Evolutionary conservation across 2,329 filamentous ascomycete species (phyloP), one percentile per base, ranked within the genome.

Genomic region (Ustilaginoidea virens): DNA sequence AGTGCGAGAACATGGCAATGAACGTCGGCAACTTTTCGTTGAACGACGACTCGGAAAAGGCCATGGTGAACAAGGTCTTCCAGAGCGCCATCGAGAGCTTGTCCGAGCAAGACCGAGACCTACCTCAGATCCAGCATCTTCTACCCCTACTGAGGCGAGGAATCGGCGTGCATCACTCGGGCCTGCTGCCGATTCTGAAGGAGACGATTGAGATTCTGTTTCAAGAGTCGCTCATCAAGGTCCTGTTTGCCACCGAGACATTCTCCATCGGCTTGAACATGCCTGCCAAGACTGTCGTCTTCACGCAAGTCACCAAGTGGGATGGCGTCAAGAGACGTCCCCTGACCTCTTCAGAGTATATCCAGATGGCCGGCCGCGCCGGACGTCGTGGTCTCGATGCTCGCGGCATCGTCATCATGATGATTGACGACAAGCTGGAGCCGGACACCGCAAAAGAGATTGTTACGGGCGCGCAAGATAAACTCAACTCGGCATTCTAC

Each of bases 261-360:
- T 98, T 98, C 57, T 96, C 90, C 4, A 98, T 98, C 39, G 90
- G 90, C 35, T 58, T 98, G 33, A 98, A 98, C 63, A 96, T 98
- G 90, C 90, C 90, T 40, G 90, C 90, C 16, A 94, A 94, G 62
- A 98, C 90, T 1, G 90, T 98, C 2, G 86, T 98, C n/a, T 98
- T 98, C 53, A 94, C 90, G 1, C 86, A 80, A 40, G 85, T 98
- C 7, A 80, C 80, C 30, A 98, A 98, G 49, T 98, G 86, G 48
- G 90, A 98, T 47, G 92, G 92, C 33, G 66, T 74, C 5, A 66
- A 69, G 34, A 70, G 73, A 42, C 71, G 87, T 38, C 92, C 86
- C 55, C 69, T 96, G 13, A 94, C 86, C 0, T 83, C 85, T 2
- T 93, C 83, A 8, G 90, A 98, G 46, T 98, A 96, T 53, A 82